Conservation (phyloP, 495 filamentous ascomycete genomes). For the Podospora pseudoanserina region DNA sequence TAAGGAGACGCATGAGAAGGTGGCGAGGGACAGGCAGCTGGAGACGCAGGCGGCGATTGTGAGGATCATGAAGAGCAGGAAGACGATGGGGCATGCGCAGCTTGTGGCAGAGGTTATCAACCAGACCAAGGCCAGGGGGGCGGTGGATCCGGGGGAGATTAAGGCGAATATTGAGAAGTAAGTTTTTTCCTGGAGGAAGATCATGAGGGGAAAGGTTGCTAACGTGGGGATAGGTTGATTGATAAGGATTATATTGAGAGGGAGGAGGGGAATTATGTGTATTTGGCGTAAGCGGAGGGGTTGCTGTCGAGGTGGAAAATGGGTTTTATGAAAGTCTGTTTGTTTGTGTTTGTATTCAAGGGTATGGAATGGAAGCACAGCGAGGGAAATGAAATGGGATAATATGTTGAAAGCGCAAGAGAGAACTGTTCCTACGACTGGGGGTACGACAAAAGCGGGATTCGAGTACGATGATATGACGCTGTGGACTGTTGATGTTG, state of each 20-base stretch:
- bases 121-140: slow-evolving; percentile 79
- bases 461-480: too few species aligned
- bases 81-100: slow-evolving; percentile 77
- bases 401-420: too few species aligned
- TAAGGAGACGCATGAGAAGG: slow-evolving; percentile 83
- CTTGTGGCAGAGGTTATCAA: slow-evolving; percentile 83
- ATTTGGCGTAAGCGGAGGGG: slow-evolving; percentile 59
- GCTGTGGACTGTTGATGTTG: too few species aligned
- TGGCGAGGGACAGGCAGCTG: slow-evolving; percentile 83
- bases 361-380: too few species aligned
- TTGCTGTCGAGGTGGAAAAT: too few species aligned
- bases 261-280: slow-evolving; percentile 72
- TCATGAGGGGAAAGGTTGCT: not conserved
- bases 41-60: slow-evolving; percentile 98
- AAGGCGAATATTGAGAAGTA: slow-evolving; percentile 96
- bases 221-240: slow-evolving; percentile 58
- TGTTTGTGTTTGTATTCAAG: too few species aligned
- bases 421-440: too few species aligned
- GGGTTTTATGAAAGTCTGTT: too few species aligned
- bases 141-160: slow-evolving; percentile 78
- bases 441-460: too few species aligned
- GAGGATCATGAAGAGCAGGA: slow-evolving; percentile 92
- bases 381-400: too few species aligned
- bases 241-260: slow-evolving; percentile 96
- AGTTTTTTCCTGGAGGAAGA: slow-evolving; percentile 27